A percentile compares a stretch with the other conserved stretches of the same genome.
These are phyloP conservation scores for Pseudomonodictys pantanalensis DNA, from an alignment of 495 filamentous ascomycete species.

Conservation along the genomic window DNA sequence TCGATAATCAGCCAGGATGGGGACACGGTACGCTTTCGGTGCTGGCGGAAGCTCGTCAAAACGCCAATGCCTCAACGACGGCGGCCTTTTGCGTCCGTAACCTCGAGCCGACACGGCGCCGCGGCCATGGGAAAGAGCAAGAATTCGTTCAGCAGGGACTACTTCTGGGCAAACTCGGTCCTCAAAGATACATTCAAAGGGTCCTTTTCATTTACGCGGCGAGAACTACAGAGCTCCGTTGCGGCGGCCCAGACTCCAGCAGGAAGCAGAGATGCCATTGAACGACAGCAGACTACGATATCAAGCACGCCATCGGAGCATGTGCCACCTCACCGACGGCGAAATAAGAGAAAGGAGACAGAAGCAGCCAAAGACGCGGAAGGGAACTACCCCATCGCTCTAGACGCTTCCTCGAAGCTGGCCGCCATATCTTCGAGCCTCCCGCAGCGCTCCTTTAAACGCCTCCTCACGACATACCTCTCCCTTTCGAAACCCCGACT, in stretches of 20 bases:
- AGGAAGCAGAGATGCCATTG: not conserved
- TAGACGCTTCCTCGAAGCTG: conserved; percentile 79
- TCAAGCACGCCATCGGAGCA: conserved; percentile 10
- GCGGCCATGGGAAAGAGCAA: conserved; percentile 18
- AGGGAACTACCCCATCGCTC: conserved; percentile 53
- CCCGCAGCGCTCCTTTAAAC: conserved; percentile 65
- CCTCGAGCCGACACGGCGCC: conserved; percentile 15
- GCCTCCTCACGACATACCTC: conserved; percentile 77
- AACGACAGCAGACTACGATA: not conserved
- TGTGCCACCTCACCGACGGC: conserved; percentile 40
- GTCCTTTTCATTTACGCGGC: conserved; percentile 14
- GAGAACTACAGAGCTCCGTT: conserved; percentile 22
- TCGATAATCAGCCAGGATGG: conserved; percentile 14
- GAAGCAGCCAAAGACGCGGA: conserved; percentile 10
- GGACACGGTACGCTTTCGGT: conserved; percentile 25
- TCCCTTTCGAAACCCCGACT: conserved; percentile 93
- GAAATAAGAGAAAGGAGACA: conserved; percentile 35
- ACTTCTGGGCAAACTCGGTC: conserved; percentile 35
- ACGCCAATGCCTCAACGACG: not conserved
- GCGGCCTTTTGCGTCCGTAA: conserved; percentile 19
- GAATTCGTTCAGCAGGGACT: conserved; percentile 32
- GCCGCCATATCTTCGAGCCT: conserved; percentile 69
- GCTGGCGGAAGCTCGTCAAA: conserved; percentile 20
- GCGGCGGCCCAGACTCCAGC: not conserved
- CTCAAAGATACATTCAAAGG: conserved; percentile 20